These are phyloP conservation scores for Penicillium longicatenatum DNA, from an alignment of 495 filamentous ascomycete species.

Conservation along the genomic window DNA sequence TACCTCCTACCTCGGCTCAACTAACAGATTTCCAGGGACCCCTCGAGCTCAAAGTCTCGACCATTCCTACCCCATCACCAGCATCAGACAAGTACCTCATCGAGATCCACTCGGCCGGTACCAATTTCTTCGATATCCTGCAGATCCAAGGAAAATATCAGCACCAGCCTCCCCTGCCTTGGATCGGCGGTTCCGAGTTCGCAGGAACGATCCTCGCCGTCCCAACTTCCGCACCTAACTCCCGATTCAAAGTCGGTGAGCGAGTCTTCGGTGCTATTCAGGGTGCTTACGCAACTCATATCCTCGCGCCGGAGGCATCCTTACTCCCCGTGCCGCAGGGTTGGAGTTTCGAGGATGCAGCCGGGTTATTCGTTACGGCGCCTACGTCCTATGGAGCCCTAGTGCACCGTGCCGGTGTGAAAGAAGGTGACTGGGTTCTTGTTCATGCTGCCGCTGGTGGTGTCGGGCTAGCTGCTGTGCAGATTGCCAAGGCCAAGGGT, in stretches of 20 bases:
- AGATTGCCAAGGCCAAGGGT: slow-evolving; percentile 88
- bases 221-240: slow-evolving; percentile 48
- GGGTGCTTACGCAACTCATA: slow-evolving; percentile 80
- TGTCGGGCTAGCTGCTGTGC: slow-evolving; percentile 88
- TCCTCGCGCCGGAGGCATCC: slow-evolving; percentile 63
- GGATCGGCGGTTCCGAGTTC: slow-evolving; percentile 87
- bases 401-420: slow-evolving; percentile 73
- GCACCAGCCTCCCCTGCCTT: slow-evolving; percentile 72
- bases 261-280: slow-evolving; percentile 85
- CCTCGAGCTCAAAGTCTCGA: slow-evolving; percentile 70
- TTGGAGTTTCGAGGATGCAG: slow-evolving; percentile 82
- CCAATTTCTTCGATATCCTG: slow-evolving; percentile 95
- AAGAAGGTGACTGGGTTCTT: slow-evolving; percentile 81
- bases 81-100: slow-evolving; percentile 78
- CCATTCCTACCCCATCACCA: slow-evolving; percentile 72
- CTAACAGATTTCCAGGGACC: slow-evolving; percentile 61
- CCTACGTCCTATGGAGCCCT: slow-evolving; percentile 89
- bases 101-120: slow-evolving; percentile 81
- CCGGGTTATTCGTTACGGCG: slow-evolving; percentile 87
- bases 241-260: slow-evolving; percentile 72
- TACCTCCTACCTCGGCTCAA: slow-evolving; percentile 3
- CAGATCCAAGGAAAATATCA: slow-evolving; percentile 84
- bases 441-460: slow-evolving; percentile 93
- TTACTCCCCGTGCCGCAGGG: slow-evolving; percentile 74
- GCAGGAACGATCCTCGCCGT: slow-evolving; percentile 71